Evolutionary conservation across 2,329 filamentous ascomycete genomes (phyloP), one percentile per base, ranked within the genome.

Genomic region (Nemania diffusa): DNA sequence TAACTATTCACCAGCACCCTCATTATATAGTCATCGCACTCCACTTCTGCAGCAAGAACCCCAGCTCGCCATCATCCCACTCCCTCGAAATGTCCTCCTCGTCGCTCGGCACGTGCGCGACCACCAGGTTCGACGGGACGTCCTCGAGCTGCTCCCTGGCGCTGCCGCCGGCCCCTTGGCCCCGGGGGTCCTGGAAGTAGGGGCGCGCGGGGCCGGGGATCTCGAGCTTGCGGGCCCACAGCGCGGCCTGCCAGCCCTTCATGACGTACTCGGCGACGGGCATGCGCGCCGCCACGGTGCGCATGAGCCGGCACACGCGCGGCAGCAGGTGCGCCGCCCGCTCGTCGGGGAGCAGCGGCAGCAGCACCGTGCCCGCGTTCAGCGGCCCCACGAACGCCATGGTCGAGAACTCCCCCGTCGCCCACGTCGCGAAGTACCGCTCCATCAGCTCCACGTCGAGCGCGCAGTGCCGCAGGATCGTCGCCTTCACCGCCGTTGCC

Each of bases 361-460:
- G 56, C 26, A 69, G 48, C n/a, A 34, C 51, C 37, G 48, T 62
- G 5, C 67, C 67, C 22, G 64, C 20, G 11, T 64, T 67, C 15
- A 69, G 53, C 5, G 53, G 59, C 5, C 51, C 64, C 5, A 64
- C 2, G 27, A 67, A 57, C 3, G 44, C 64, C 64, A 67, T 69
- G 9, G 48, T 32, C 26, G 67, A 64, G 32, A 57, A 64, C 46
- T 69, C 67, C 4, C 15, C 6, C 1, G 46, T 55, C n/a, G 64
- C n/a, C 64, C 64, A 69, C 17, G 34, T 59, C 8, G 40, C 29
- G 37, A 69, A 67, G 51, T 69, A 69, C 24, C 46, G 34, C 32
- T 69, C 67, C 67, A 69, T 67, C 13, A 69, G n/a, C 2, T 67
- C 60, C 15, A 15, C 44, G 48, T 61, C 64, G 1, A 64, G 44